These are phyloP conservation scores for Aotearoamyces nothofagi DNA, from an alignment of 2,329 filamentous ascomycete species.

Conservation along the genomic window DNA sequence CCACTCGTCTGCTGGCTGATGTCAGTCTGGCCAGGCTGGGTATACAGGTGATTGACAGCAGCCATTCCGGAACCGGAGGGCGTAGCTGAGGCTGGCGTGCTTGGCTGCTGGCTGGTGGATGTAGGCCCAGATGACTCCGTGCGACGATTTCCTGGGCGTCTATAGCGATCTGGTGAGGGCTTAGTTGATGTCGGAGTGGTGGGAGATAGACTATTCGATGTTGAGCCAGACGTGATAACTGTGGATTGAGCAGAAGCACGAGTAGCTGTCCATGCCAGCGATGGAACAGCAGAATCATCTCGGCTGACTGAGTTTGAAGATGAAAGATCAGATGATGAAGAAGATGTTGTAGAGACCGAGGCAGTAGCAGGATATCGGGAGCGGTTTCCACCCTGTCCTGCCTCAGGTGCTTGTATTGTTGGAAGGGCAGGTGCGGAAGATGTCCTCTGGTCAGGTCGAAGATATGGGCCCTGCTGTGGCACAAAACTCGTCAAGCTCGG, in stretches of 20 bases:
- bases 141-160: slow-evolving; percentile 45
- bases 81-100: slow-evolving; percentile 23
- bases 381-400: slow-evolving; percentile 19
- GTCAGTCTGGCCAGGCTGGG: slow-evolving; percentile 24
- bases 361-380: slow-evolving; percentile 31
- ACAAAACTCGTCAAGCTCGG: slow-evolving; percentile 41
- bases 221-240: slow-evolving; percentile 27
- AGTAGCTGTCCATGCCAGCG: slow-evolving; percentile 15
- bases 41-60: slow-evolving; percentile 38
- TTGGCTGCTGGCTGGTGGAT: slow-evolving; percentile 10
- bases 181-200: slow-evolving; percentile 36
- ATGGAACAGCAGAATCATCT: slow-evolving; percentile 34
- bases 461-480: slow-evolving; percentile 25
- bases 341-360: slow-evolving; percentile 30
- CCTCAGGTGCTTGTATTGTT: slow-evolving; percentile 21
- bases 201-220: slow-evolving; percentile 37
- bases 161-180: slow-evolving; percentile 69
- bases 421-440: slow-evolving; percentile 33
- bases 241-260: slow-evolving; percentile 21
- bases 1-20: slow-evolving; percentile 12
- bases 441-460: slow-evolving; percentile 39
- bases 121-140: slow-evolving; percentile 19
- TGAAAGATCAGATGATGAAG: slow-evolving; percentile 20
- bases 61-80: slow-evolving; percentile 39
- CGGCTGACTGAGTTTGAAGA: slow-evolving; percentile 28